These are phyloP conservation scores for Chlorencoelia australis DNA, from an alignment of 2,329 filamentous ascomycete genomes.

Conservation along the genomic window DNA sequence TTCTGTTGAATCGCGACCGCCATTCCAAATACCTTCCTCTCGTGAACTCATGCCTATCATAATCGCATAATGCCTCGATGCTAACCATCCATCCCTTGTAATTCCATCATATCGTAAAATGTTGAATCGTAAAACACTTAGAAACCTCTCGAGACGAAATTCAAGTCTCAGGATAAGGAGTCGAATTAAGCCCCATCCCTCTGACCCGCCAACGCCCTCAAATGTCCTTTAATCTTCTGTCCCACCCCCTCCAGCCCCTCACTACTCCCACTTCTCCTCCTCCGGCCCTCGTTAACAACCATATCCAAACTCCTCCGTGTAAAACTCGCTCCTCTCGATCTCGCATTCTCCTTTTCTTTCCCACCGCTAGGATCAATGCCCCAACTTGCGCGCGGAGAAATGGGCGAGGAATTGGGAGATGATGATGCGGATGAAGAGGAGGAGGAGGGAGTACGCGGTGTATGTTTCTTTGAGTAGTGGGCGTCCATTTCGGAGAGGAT, in stretches of 20 bases:
- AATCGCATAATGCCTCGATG: too few species aligned
- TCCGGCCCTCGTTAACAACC: too few species aligned
- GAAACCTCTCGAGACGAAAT: too few species aligned
- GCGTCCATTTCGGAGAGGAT: constrained; percentile 6
- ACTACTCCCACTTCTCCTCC: not conserved
- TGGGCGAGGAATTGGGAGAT: too few species aligned
- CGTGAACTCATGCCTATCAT: too few species aligned
- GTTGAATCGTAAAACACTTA: too few species aligned
- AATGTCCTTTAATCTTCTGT: not conserved
- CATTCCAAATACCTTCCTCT: too few species aligned
- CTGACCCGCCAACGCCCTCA: not conserved
- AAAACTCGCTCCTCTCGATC: not conserved
- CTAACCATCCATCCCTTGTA: too few species aligned
- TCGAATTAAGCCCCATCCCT: not conserved
- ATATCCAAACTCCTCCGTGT: not conserved
- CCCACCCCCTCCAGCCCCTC: not conserved
- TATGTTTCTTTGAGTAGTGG: not conserved
- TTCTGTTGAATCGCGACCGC: too few species aligned
- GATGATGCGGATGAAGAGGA: not conserved
- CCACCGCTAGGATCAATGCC: not conserved
- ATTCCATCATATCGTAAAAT: too few species aligned
- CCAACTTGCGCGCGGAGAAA: not conserved
- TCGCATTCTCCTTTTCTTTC: not conserved
- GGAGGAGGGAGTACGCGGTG: not conserved
- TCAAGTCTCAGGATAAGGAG: not conserved